Percentiles rank a stretch among this genome's conserved stretches.
Conservation (phyloP, 202 grass and related monocot genomes). For the Zoysia matrella region DNA sequence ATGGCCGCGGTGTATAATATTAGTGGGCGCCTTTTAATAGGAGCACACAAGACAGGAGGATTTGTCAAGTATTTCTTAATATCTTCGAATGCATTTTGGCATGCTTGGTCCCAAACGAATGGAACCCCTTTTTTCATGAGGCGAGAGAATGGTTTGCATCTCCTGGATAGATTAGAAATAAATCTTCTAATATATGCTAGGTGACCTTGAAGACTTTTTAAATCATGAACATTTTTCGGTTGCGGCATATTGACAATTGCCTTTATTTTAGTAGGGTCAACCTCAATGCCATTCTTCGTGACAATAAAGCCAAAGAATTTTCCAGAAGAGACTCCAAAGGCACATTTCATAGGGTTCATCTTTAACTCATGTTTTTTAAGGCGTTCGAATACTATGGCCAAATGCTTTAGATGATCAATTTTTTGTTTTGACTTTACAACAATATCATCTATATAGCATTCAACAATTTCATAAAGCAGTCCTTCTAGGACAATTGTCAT, state of each 20-base stretch:
- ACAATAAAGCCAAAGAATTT: conserved; percentile 28
- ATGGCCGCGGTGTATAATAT: not conserved
- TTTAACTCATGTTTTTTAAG: not conserved
- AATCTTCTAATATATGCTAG: not conserved
- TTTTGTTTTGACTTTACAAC: conserved; percentile 3
- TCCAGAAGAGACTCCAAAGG: not conserved
- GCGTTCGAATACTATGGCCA: not conserved
- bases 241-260: not conserved
- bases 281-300: not conserved
- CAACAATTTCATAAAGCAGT: not conserved
- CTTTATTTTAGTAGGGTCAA: conserved; percentile 8
- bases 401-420: conserved; percentile 1
- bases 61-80: conserved; percentile 11
- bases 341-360: conserved; percentile 29
- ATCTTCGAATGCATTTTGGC: not conserved
- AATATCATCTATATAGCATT: conserved; percentile 36
- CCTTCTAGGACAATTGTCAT: conserved; percentile 3
- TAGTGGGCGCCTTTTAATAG: not conserved
- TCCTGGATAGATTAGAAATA: not conserved
- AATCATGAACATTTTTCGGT: not conserved
- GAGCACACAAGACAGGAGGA: not conserved
- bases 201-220: not conserved
- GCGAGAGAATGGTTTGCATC: not conserved
- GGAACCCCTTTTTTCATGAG: conserved; percentile 6
- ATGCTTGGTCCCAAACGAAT: conserved; percentile 16